Evolutionary conservation across 345 rosid genomes (phyloP).

Genomic region (Camelina hispida): DNA sequence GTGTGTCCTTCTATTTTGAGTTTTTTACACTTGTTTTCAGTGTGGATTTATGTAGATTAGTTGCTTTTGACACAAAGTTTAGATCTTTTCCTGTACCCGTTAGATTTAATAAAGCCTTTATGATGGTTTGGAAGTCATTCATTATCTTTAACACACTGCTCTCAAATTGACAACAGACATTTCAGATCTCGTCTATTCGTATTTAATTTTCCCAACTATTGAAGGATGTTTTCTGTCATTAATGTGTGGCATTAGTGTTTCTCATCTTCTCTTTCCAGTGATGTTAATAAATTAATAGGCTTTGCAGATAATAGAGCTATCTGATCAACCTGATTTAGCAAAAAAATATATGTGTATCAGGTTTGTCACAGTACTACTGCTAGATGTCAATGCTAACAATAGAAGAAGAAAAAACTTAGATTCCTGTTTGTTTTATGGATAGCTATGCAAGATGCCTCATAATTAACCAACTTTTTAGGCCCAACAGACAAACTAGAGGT

Average conservation of each 20-base stretch:
- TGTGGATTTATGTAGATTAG: constrained; percentile 8
- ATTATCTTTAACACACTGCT: constrained; percentile 1
- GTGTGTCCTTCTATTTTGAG: constrained; percentile 43
- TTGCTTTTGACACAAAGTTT: constrained; percentile 9
- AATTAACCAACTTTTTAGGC: neutral
- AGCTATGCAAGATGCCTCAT: constrained; percentile 21
- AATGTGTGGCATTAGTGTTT: constrained; percentile 19
- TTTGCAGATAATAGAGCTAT: constrained; percentile 8
- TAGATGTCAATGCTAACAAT: constrained; percentile 19
- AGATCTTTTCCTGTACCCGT: constrained; percentile 4
- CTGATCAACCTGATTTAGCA: neutral
- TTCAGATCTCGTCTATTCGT: constrained; percentile 30
- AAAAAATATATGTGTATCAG: neutral
- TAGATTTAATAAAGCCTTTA: neutral
- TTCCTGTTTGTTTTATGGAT: neutral
- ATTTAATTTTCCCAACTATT: constrained; percentile 1
- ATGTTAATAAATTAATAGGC: constrained; percentile 8
- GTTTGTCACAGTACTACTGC: constrained; percentile 1
- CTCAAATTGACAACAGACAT: constrained; percentile 3
- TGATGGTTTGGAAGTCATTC: constrained; percentile 20
- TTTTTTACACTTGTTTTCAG: constrained; percentile 23
- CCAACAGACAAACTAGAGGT: constrained; percentile 1
- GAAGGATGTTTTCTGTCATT: neutral
- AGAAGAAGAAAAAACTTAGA: neutral
- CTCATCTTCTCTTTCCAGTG: neutral